Base-by-base conservation (phyloP, 495 filamentous ascomycete species). In the Penicillium alfredii region DNA sequence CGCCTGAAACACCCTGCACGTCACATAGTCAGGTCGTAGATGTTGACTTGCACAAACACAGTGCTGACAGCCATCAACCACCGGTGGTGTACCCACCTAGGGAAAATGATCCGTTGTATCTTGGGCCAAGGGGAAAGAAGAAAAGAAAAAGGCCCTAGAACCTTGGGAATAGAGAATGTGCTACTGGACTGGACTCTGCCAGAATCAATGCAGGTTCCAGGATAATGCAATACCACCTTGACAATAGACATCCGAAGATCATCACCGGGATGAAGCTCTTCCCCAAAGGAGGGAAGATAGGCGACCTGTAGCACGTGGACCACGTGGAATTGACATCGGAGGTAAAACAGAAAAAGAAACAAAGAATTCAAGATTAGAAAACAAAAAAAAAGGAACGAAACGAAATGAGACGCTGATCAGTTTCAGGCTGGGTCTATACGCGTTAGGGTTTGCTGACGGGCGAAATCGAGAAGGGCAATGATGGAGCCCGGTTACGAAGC, bases 231-330 rank as follows among this genome's bases (percentile, higher is more conserved):
- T n/a, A n/a, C n/a, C n/a, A n/a, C n/a, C n/a, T n/a, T n/a, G n/a
- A n/a, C n/a, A n/a, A n/a, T n/a, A n/a, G n/a, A 22, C 21, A 38
- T 18, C 11, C 11, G 18, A 23, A 12, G 12, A 17, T 32, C 19
- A n/a, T n/a, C n/a, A n/a, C n/a, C 10, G n/a, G 4, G 8, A 24
- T 44, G 33, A 44, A 44, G 24, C 37, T 31, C 42, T 26, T 22
- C 37, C 45, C n/a, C 12, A 45, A 43, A 30, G 9, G n/a, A 53
- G 46, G 25, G 30, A 45, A 40, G 24, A 40, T 56, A 56, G 45
- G 49, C 53, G 53, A 56, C 27, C 29, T 49, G 37, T 45, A 42
- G 48, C 49, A 56, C 40, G 49, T 50, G 32, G 43, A 30, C 45
- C 53, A 56, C 53, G 53, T 56, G 53, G 49, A n/a, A 22, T 19